Base-by-base conservation (phyloP, 2,329 filamentous ascomycete species). In the Camptophora hylomeconis region DNA sequence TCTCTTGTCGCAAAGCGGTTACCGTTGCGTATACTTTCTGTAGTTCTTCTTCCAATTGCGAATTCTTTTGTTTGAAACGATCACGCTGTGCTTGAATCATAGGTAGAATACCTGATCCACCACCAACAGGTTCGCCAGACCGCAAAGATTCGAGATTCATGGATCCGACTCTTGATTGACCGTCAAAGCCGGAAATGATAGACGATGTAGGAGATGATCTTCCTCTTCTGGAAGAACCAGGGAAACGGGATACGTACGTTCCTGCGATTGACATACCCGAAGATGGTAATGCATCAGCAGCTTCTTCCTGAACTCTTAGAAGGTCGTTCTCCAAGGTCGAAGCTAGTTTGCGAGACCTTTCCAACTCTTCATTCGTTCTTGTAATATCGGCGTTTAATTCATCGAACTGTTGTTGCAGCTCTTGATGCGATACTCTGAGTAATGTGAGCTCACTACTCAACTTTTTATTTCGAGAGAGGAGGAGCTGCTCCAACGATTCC, bases 51-150 rank as follows among this genome's bases (percentile, higher is more conserved):
- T 95, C 89, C 13, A 98, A 71, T 51, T 98, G 80, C 0, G 74
- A 62, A 41, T 93, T 95, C 49, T 86, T 82, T 63, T 92, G 83
- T 65, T 94, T 95, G 70, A 95, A 98, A 28, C 89, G 82, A 57
- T 98, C 89, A 37, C 89, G 78, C 57, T 98, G 92, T 2, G 92
- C 89, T 18, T 89, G 93, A 29, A 98, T 80, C 92, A 98, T 98
- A 18, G 89, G 92, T 14, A 98, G 63, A 40, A 98, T 94, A 8
- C 86, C 83, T 0, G 81, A 81, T 2, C 82, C 81, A 30, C 80
- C 70, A 17, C 79, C 80, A 31, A 77, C 67, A 6, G 75, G 64
- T 38, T 75, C 70, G 25, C 83, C 80, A 2, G 66, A 67, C 17
- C 72, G 66, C 14, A 77, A 58, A 5, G 68, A 58, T 20, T 75